phyloP scores from a whole-genome alignment of 2,329 filamentous ascomycete genomes.

The Diaporthe amygdali region DNA sequence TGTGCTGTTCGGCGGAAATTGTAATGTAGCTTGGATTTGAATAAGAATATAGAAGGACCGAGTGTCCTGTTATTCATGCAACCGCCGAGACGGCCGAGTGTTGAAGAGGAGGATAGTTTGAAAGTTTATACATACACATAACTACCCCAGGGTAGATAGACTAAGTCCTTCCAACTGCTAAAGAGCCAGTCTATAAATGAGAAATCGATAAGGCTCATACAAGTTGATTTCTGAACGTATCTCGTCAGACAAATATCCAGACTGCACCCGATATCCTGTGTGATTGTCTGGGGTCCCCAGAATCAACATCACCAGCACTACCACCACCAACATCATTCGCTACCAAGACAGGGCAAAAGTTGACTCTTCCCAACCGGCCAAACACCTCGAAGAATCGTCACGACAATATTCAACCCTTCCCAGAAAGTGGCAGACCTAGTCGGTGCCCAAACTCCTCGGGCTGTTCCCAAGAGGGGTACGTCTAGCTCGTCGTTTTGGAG shows the following conservation, averaged over 20 bases:
- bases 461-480: not conserved
- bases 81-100: no score
- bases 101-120: not conserved
- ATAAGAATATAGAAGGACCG: no score
- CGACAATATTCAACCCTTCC: no score
- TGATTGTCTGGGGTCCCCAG: not conserved
- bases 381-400: not conserved
- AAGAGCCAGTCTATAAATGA: not conserved
- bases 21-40: not conserved
- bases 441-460: not conserved
- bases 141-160: not conserved
- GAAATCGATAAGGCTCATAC: not conserved
- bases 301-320: not conserved
- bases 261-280: not conserved
- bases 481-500: not conserved
- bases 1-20: not conserved
- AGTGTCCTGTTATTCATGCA: no score
- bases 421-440: not conserved
- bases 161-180: not conserved
- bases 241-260: not conserved
- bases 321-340: not conserved
- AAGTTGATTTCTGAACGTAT: not conserved
- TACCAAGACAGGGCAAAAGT: not conserved
- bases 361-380: not conserved
- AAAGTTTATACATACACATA: not conserved